phyloP scores from a whole-genome alignment of 169 alveolate species.

The Cryptosporidium felis region DNA sequence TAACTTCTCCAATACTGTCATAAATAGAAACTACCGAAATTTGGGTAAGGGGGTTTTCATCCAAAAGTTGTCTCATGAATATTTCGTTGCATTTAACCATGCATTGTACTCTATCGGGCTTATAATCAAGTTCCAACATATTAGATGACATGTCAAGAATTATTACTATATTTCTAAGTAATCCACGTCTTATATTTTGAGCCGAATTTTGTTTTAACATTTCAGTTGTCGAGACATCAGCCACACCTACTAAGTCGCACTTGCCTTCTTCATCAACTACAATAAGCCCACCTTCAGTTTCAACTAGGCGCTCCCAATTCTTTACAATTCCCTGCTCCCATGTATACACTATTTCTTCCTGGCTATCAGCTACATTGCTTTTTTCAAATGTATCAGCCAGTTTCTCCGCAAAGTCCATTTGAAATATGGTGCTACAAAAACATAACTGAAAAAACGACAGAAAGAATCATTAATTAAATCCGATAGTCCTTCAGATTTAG shows the following conservation, averaged over 20 bases:
- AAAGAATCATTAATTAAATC: not conserved
- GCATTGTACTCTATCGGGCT: conserved; percentile 60
- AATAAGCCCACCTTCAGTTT: conserved; percentile 39
- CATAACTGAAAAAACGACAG: not conserved
- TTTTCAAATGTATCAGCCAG: not conserved
- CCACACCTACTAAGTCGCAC: not conserved
- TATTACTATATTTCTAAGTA: conserved; percentile 36
- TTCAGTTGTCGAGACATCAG: not conserved
- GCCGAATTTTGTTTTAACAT: not conserved
- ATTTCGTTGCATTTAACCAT: conserved; percentile 56
- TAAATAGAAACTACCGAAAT: conserved; percentile 47
- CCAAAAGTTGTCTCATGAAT: conserved; percentile 17
- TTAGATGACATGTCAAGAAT: conserved; percentile 61
- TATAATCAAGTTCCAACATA: conserved; percentile 67
- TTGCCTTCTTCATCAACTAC: conserved; percentile 1
- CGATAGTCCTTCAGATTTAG: too few relatives aligned
- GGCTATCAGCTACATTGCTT: not conserved
- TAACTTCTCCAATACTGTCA: conserved; percentile 15
- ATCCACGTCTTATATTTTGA: conserved; percentile 43
- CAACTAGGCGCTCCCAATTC: conserved; percentile 63
- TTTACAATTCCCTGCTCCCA: conserved; percentile 67
- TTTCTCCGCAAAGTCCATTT: conserved; percentile 65
- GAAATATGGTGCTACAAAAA: not conserved
- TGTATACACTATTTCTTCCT: conserved; percentile 24
- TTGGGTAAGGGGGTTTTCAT: conserved; percentile 53